phyloP scores from a whole-genome alignment of 1,284 basidiomycete genomes.

The Malassezia equina region DNA sequence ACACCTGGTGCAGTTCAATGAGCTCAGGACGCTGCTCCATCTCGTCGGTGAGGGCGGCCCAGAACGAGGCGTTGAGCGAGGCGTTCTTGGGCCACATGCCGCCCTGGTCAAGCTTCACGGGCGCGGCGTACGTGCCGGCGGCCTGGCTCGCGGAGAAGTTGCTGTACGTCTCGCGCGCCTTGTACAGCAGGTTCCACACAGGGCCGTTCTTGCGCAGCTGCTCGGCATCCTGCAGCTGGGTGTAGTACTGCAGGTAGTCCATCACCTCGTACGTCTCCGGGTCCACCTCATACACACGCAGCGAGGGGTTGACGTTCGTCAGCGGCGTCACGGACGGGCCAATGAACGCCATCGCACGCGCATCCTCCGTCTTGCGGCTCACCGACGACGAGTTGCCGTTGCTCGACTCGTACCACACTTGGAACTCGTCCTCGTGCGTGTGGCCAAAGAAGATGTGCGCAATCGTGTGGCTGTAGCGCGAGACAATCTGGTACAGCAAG shows the following conservation, averaged over 20 bases:
- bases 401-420: conserved; percentile 68
- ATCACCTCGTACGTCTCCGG: conserved; percentile 51
- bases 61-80: conserved; percentile 72
- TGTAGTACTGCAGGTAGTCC: conserved; percentile 43
- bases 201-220: conserved; percentile 58
- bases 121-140: conserved; percentile 11
- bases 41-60: conserved; percentile 65
- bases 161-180: conserved; percentile 58
- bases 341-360: conserved; percentile 44
- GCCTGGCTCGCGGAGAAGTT: conserved; percentile 50
- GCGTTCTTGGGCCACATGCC: conserved; percentile 57
- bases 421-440: conserved; percentile 68
- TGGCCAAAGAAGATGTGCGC: conserved; percentile 72
- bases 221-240: conserved; percentile 22
- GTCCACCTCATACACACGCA: conserved; percentile 69
- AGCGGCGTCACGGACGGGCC: conserved; percentile 64
- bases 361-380: conserved; percentile 45
- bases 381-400: conserved; percentile 53
- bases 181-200: conserved; percentile 60
- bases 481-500: conserved; percentile 55
- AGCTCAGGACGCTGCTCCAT: conserved; percentile 59
- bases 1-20: conserved; percentile 60
- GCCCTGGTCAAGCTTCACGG: background rate
- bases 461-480: conserved; percentile 67
- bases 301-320: conserved; percentile 66